Conservation (phyloP, 2,329 filamentous ascomycete genomes). For the Colletotrichum godetiae region DNA sequence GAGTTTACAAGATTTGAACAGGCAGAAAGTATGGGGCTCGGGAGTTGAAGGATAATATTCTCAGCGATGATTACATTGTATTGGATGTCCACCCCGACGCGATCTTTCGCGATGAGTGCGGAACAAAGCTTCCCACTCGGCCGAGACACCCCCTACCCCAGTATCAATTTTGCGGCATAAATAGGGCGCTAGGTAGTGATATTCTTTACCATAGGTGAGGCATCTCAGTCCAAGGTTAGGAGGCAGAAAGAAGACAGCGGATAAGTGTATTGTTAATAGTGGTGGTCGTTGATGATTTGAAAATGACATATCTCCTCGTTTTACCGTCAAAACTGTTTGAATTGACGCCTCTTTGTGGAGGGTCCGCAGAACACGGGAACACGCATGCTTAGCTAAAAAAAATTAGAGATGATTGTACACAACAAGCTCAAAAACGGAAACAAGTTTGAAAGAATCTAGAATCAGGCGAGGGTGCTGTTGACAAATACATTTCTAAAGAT, state of each 20-base stretch:
- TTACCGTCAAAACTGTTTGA: too few species aligned
- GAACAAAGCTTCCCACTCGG: not conserved
- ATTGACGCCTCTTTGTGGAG: too few species aligned
- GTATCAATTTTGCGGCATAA: not conserved
- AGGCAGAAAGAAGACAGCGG: not conserved
- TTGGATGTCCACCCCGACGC: not conserved
- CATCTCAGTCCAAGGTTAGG: not conserved
- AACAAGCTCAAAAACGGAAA: too few species aligned
- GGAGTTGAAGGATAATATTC: not conserved
- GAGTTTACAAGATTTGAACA: not conserved
- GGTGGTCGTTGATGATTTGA: too few species aligned
- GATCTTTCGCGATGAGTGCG: not conserved
- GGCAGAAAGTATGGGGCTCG: not conserved
- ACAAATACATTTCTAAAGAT: rapidly evolving
- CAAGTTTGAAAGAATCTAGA: too few species aligned
- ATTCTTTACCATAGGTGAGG: not conserved
- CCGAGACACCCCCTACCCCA: not conserved
- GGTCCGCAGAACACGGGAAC: too few species aligned
- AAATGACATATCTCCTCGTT: too few species aligned
- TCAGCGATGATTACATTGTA: not conserved
- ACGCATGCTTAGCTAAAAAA: too few species aligned
- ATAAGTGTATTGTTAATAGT: too few species aligned
- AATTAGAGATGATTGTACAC: too few species aligned
- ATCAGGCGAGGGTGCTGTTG: too few species aligned
- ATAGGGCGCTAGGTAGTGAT: not conserved